phyloP scores from a whole-genome alignment of 352 stramenopile genomes.

The Peronospora destructor region DNA sequence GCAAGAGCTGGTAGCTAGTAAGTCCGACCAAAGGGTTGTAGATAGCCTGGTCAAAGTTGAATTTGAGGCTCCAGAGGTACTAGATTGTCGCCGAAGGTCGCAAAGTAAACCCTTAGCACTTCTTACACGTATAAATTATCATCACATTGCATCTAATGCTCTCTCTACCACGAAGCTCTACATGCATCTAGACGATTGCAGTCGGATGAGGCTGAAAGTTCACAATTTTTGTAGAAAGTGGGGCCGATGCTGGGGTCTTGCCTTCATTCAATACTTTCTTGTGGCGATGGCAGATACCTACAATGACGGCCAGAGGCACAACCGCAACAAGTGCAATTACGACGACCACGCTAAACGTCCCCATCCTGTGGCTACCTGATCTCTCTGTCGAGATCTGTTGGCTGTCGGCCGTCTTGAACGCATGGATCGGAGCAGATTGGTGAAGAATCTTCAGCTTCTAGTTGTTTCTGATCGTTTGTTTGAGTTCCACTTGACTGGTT shows the following conservation, averaged over 20 bases:
- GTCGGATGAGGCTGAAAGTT: constrained; percentile 21
- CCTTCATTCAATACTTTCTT: constrained; percentile 36
- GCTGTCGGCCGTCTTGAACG: constrained; percentile 12
- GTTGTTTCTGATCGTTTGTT: constrained; percentile 2
- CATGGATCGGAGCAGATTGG: constrained; percentile 5
- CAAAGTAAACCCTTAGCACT: neutral
- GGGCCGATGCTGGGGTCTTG: constrained; percentile 32
- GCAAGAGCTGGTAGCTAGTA: too few species aligned
- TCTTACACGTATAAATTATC: constrained; percentile 1
- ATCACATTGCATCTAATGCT: neutral
- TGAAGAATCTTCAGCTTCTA: neutral
- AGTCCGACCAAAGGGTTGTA: too few species aligned
- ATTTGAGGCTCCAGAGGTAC: too few species aligned
- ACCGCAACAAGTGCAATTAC: constrained; percentile 33
- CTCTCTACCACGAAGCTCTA: neutral
- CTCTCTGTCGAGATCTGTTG: constrained; percentile 33
- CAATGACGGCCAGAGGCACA: constrained; percentile 34
- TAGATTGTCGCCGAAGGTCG: too few species aligned
- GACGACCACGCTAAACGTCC: constrained; percentile 29
- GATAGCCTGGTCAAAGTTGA: too few species aligned
- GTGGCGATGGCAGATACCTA: constrained; percentile 36
- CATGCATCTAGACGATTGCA: constrained; percentile 19
- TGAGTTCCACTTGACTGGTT: constrained; percentile 15
- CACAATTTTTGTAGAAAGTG: constrained; percentile 19
- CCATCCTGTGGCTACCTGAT: constrained; percentile 8